Percentiles rank a stretch among this genome's conserved stretches.
These are phyloP conservation scores for Anisodus acutangulus DNA, from an alignment of 257 asterid species.

Conservation along the genomic window DNA sequence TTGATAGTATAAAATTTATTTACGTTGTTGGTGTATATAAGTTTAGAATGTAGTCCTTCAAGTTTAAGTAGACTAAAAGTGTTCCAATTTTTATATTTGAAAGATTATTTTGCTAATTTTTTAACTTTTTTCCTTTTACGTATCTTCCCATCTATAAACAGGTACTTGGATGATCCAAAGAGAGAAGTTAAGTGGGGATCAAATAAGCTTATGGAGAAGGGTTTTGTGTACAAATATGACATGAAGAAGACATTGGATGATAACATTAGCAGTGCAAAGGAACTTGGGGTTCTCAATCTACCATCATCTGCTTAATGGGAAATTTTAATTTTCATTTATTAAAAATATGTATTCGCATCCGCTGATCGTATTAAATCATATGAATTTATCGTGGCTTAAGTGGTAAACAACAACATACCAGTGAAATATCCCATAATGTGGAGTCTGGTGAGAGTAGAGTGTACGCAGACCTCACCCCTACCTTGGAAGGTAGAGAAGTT, in stretches of 20 bases:
- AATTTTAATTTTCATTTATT: background rate
- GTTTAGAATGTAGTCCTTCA: background rate
- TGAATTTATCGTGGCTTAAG: background rate
- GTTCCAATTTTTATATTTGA: background rate
- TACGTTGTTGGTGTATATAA: background rate
- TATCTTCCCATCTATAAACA: background rate
- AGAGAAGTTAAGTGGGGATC: conserved; percentile 37
- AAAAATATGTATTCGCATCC: background rate
- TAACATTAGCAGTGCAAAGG: conserved; percentile 32
- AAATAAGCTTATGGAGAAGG: conserved; percentile 37
- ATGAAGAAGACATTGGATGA: conserved; percentile 35
- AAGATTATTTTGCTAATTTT: background rate
- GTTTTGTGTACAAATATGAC: conserved; percentile 36
- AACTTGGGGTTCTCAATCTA: conserved; percentile 30
- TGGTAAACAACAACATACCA: too few relatives aligned
- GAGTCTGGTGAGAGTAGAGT: too few relatives aligned
- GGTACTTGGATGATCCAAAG: conserved; percentile 37
- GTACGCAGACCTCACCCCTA: too few relatives aligned
- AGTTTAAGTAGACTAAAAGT: background rate
- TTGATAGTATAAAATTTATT: background rate
- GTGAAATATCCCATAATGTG: too few relatives aligned
- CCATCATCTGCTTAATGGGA: background rate
- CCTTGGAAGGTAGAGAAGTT: too few relatives aligned
- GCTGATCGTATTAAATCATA: background rate
- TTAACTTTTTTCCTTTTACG: background rate